A percentile compares a stretch with the other conserved stretches of the same genome.
Conservation (phyloP, 495 filamentous ascomycete genomes). For the Xanthoparmelia taractica region DNA sequence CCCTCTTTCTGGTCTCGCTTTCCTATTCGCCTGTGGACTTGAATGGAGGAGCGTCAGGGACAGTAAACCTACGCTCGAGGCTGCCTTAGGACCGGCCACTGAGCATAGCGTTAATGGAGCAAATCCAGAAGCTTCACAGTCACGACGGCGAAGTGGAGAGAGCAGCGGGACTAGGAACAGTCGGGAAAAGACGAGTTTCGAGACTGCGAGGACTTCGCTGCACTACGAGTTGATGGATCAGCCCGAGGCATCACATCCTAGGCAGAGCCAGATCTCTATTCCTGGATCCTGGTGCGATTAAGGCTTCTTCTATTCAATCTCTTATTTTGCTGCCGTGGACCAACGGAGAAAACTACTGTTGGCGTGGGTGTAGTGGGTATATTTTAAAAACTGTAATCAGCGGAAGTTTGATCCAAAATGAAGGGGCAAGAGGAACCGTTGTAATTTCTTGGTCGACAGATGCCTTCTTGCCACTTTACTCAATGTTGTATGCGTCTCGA, state of each 20-base stretch:
- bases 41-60: slow-evolving; percentile 63
- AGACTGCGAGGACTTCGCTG: slow-evolving; percentile 19
- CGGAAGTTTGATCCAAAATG: not conserved
- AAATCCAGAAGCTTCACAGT: slow-evolving; percentile 2
- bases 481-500: not conserved
- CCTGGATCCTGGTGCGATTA: slow-evolving; percentile 15
- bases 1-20: slow-evolving; percentile 45
- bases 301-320: not conserved
- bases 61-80: slow-evolving; percentile 18
- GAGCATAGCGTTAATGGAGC: slow-evolving; percentile 11
- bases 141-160: slow-evolving; percentile 16
- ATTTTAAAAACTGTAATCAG: not conserved
- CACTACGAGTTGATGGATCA: not conserved
- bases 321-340: not conserved
- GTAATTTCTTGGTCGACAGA: too few species aligned
- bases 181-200: slow-evolving; percentile 16
- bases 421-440: not conserved
- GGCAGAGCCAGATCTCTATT: slow-evolving; percentile 15
- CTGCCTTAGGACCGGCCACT: slow-evolving; percentile 15
- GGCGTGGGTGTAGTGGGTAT: not conserved
- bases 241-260: slow-evolving; percentile 3
- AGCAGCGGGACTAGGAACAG: slow-evolving; percentile 3
- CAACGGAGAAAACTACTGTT: too few species aligned
- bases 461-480: not conserved
- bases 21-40: slow-evolving; percentile 45